A percentile compares a stretch with the other conserved stretches of the same genome.
phyloP scores from a whole-genome alignment of 192 early-diverging fungal species.

The Chytriomyces confervae region DNA sequence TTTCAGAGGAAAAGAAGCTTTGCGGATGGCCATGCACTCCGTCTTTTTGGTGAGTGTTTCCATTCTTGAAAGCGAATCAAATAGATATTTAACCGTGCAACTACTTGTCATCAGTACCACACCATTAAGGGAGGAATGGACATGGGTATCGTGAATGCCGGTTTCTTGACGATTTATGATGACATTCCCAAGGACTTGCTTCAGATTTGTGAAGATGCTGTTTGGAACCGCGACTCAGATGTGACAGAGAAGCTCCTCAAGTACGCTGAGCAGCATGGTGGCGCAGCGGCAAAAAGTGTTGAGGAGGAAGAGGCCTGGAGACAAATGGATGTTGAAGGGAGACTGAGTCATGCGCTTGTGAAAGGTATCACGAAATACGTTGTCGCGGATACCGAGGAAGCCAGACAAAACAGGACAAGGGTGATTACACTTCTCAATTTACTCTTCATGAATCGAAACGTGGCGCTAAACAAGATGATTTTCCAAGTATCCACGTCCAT shows the following conservation, averaged over 20 bases:
- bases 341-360: slow-evolving; percentile 83
- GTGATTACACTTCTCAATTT: slow-evolving; percentile 25
- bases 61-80: not conserved
- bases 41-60: slow-evolving; percentile 73
- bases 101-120: slow-evolving; percentile 59
- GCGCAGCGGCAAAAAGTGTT: slow-evolving; percentile 57
- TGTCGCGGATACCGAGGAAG: slow-evolving; percentile 93
- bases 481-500: slow-evolving; percentile 77
- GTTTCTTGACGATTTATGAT: slow-evolving; percentile 94
- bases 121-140: slow-evolving; percentile 87
- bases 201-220: slow-evolving; percentile 88
- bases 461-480: not conserved
- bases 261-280: slow-evolving; percentile 84
- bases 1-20: slow-evolving; percentile 91
- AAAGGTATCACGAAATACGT: slow-evolving; percentile 96
- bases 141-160: slow-evolving; percentile 98
- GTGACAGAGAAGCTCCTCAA: slow-evolving; percentile 92
- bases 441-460: not conserved
- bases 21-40: slow-evolving; percentile 95
- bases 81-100: not conserved
- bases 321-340: slow-evolving; percentile 67
- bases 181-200: slow-evolving; percentile 95
- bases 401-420: slow-evolving; percentile 68
- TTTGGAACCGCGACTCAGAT: slow-evolving; percentile 91
- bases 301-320: slow-evolving; percentile 92